phyloP scores from a whole-genome alignment of 2,329 filamentous ascomycete species.

The Albifimbria verrucaria region DNA sequence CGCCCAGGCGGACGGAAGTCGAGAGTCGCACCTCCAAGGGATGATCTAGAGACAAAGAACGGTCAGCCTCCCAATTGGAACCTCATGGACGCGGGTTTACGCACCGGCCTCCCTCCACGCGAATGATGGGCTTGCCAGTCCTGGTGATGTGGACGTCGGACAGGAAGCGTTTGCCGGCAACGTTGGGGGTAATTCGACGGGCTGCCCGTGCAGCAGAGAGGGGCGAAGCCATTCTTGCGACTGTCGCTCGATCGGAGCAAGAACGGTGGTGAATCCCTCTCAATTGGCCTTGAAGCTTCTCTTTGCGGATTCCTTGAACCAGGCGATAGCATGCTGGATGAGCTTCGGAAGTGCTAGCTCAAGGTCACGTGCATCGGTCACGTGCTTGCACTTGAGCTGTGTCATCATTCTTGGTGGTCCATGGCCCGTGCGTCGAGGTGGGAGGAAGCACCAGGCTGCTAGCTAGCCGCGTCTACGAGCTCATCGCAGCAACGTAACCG shows the following conservation, averaged over 20 bases:
- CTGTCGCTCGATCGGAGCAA: slow-evolving; percentile 21
- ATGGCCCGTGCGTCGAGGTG: slow-evolving; percentile 19
- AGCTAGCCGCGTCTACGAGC: slow-evolving; percentile 31
- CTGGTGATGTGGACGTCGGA: slow-evolving; percentile 91
- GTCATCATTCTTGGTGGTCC: not conserved
- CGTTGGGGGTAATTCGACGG: slow-evolving; percentile 42
- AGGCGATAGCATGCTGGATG: slow-evolving; percentile 15
- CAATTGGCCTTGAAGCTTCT: slow-evolving; percentile 25
- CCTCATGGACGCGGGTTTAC: slow-evolving; percentile 28
- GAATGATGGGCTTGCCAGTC: slow-evolving; percentile 93
- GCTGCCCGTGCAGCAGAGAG: slow-evolving; percentile 54
- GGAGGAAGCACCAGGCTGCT: slow-evolving; percentile 34
- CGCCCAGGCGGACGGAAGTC: slow-evolving; percentile 18
- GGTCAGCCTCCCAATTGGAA: slow-evolving; percentile 21
- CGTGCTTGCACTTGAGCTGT: slow-evolving; percentile 12
- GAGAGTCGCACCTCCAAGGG: slow-evolving; percentile 69
- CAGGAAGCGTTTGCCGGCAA: slow-evolving; percentile 50
- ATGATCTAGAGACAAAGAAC: slow-evolving; percentile 58
- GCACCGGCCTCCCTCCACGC: slow-evolving; percentile 85
- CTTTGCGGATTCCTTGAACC: slow-evolving; percentile 20
- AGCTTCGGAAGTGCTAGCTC: slow-evolving; percentile 20
- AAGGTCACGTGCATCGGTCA: slow-evolving; percentile 24
- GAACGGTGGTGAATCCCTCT: slow-evolving; percentile 24
- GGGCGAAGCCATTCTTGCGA: slow-evolving; percentile 52
- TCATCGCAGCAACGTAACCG: not conserved